Evolutionary conservation across 805 yeast species (phyloP).

Genomic region (Monosporozyma unispora): DNA sequence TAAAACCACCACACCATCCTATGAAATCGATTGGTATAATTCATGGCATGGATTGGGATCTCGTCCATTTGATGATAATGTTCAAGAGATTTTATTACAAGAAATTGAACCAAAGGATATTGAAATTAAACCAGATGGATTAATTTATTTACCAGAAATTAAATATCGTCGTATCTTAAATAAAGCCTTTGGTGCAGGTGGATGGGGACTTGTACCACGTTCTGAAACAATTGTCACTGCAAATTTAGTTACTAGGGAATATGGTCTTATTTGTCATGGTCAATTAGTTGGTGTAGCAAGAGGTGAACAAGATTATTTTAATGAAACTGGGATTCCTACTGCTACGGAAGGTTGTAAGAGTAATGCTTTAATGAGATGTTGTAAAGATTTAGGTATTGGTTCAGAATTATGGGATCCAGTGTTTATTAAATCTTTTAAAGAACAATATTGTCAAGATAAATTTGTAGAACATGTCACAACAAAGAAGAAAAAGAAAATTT

Average conservation of each 20-base stretch:
- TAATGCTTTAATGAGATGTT: slow-evolving; percentile 94
- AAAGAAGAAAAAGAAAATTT: slow-evolving; percentile 79
- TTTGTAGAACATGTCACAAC: slow-evolving; percentile 79
- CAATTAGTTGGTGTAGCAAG: slow-evolving; percentile 84
- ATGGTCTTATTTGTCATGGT: slow-evolving; percentile 80
- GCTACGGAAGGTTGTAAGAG: slow-evolving; percentile 97
- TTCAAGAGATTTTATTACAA: slow-evolving; percentile 51
- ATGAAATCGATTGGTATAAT: slow-evolving; percentile 61
- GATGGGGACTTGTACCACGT: slow-evolving; percentile 96
- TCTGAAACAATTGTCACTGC: slow-evolving; percentile 73
- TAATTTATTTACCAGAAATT: slow-evolving; percentile 87
- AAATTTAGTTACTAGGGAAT: slow-evolving; percentile 76
- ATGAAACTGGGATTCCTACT: slow-evolving; percentile 79
- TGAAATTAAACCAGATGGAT: slow-evolving; percentile 93
- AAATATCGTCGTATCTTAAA: slow-evolving; percentile 86
- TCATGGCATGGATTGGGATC: slow-evolving; percentile 82
- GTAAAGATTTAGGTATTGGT: slow-evolving; percentile 94
- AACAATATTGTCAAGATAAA: slow-evolving; percentile 61
- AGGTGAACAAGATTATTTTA: slow-evolving; percentile 91
- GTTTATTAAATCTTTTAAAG: slow-evolving; percentile 65
- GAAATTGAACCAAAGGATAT: slow-evolving; percentile 64
- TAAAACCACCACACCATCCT: not conserved
- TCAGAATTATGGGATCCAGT: slow-evolving; percentile 96
- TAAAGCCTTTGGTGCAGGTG: slow-evolving; percentile 95
- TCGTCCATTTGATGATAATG: slow-evolving; percentile 58